Evolutionary conservation across 83 land plant species (phyloP).

Genomic region (Picea abies): DNA sequence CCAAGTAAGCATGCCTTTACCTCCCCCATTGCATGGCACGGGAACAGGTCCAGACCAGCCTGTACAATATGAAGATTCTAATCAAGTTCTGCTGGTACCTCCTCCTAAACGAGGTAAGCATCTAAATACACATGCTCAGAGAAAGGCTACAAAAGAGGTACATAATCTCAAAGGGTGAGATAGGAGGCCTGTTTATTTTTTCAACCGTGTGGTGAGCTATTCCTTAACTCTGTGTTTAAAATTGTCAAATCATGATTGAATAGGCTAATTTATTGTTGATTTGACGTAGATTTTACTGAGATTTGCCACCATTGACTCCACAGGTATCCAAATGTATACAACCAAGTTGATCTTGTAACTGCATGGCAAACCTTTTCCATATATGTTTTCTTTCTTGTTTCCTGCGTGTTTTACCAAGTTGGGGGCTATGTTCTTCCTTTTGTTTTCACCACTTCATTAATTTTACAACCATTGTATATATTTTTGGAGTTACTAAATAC

Average conservation of each 20-base stretch:
- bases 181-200: background rate
- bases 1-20: background rate
- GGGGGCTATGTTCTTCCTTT: background rate
- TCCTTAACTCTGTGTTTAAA: background rate
- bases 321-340: background rate
- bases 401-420: background rate
- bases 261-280: background rate
- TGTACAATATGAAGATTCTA: slow-evolving; percentile 10
- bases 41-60: slow-evolving; percentile 2
- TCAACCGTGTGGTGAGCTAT: background rate
- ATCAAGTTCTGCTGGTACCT: background rate
- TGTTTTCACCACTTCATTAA: background rate
- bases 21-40: background rate
- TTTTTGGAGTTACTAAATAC: background rate
- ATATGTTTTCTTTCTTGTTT: background rate
- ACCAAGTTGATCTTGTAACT: background rate
- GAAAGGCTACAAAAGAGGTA: background rate
- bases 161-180: slow-evolving; percentile 14
- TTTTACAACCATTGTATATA: background rate
- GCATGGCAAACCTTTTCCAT: background rate
- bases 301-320: background rate
- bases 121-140: slow-evolving; percentile 1
- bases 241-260: background rate
- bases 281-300: background rate
- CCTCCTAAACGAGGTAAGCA: slow-evolving; percentile 7